phyloP scores from a whole-genome alignment of 139 green algal genomes.

The Tetraselmis striata region DNA sequence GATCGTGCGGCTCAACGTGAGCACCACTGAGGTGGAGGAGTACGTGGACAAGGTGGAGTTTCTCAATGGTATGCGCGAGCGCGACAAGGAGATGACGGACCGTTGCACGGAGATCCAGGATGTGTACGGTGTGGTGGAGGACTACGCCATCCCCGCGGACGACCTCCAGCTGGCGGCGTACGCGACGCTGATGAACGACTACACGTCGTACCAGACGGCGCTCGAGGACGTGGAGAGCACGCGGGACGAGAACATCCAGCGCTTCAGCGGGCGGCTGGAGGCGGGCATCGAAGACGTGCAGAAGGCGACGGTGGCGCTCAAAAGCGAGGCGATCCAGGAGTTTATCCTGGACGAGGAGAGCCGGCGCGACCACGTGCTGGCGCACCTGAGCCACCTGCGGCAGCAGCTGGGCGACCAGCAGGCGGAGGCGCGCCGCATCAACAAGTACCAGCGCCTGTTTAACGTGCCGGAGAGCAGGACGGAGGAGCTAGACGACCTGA shows the following conservation, averaged over 20 bases:
- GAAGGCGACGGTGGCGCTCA: constrained; percentile 45
- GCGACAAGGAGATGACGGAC: constrained; percentile 27
- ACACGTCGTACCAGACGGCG: constrained; percentile 49
- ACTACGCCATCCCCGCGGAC: constrained; percentile 54
- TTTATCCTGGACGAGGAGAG: constrained; percentile 58
- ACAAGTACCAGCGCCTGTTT: constrained; percentile 67
- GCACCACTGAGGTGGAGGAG: constrained; percentile 52
- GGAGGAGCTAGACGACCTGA: constrained; percentile 22
- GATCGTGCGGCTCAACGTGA: constrained; percentile 35
- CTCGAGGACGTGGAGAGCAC: constrained; percentile 60
- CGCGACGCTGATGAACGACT: constrained; percentile 55
- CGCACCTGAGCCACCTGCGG: constrained; percentile 39
- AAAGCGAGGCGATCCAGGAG: constrained; percentile 54
- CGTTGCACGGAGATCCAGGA: constrained; percentile 47
- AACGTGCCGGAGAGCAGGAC: constrained; percentile 36
- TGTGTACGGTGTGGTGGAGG: constrained; percentile 62
- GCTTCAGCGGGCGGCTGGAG: constrained; percentile 61
- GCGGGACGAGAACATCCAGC: constrained; percentile 53
- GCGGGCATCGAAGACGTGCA: constrained; percentile 43
- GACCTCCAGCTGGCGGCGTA: constrained; percentile 68
- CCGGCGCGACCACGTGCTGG: constrained; percentile 36
- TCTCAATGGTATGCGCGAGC: constrained; percentile 1
- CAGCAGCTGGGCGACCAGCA: constrained; percentile 27
- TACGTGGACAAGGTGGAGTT: constrained; percentile 68
- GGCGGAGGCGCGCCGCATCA: constrained; percentile 46